Base-by-base conservation (phyloP, 2,329 filamentous ascomycete genomes). In the Sordariomycetes sp. region DNA sequence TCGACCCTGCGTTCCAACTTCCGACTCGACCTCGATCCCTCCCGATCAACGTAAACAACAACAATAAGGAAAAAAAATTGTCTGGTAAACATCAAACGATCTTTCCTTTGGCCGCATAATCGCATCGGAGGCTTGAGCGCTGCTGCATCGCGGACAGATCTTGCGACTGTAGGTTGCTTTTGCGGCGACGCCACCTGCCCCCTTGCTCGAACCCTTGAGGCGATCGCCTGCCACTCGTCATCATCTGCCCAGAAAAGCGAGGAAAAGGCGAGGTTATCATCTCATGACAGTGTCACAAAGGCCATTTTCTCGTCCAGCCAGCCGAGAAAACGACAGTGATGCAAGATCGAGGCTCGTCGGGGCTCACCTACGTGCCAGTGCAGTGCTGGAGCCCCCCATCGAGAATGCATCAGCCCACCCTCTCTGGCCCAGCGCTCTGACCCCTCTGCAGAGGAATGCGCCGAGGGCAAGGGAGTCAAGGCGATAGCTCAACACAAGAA, bases 381-480 rank as follows among this genome's bases (percentile, higher is more conserved):
- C n/a, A 20, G 12, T 17, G 14, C 6, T 18, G 5, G 20, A 32
- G 18, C 8, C 30, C 17, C 18, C 20, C 6, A 23, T 14, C n/a
- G n/a, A 32, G 30, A 32, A 32, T 32, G 30, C 30, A 32, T 18
- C 20, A 21, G 18, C 12, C 30, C 30, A 32, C 20, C 30, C 23
- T 7, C 14, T 8, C 18, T 15, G 18, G 9, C 18, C 30, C 21
- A 28, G 23, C 28, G 21, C 27, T 38, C 23, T 23, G 21, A 23
- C 21, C 29, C 36, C 36, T 34, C 31, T 14, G 11, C 16, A 25
- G 20, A 32, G 36, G 36, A 38, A 38, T 38, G 36, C 28, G 21
- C 28, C 21, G 21, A 12, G 19, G 12, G 19, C 21, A 32, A 34
- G 28, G 31, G 31, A 27, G 30, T 21, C 7, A 18, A 20, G 15